Evolutionary conservation across 176 grass and related monocot genomes (phyloP).

Genomic region (Aegilops bicornis): DNA sequence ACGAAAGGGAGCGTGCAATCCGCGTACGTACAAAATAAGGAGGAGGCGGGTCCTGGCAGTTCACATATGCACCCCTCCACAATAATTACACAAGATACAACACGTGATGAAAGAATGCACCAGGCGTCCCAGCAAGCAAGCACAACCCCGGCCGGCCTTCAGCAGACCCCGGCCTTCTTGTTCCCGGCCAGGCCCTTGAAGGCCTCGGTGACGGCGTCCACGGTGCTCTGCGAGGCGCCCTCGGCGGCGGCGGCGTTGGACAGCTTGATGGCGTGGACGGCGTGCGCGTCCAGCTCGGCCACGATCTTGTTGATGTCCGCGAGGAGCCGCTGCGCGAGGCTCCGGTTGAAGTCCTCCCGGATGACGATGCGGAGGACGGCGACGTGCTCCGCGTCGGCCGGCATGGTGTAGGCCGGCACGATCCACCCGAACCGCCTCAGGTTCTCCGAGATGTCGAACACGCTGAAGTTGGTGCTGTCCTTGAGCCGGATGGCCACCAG

Average conservation of each 20-base stretch:
- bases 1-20: not conserved
- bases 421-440: conserved; percentile 81
- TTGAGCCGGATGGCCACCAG: conserved; percentile 75
- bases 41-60: not conserved
- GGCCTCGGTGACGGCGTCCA: conserved; percentile 34
- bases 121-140: not conserved
- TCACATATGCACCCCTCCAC: not conserved
- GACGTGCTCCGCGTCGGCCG: conserved; percentile 54
- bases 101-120: not conserved
- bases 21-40: not conserved
- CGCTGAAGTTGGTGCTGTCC: conserved; percentile 47
- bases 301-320: conserved; percentile 50
- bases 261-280: conserved; percentile 14
- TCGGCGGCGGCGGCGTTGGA: not conserved
- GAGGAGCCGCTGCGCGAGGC: conserved; percentile 61
- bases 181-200: conserved; percentile 23
- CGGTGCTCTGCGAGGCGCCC: not conserved
- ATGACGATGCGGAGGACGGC: conserved; percentile 76
- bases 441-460: conserved; percentile 66
- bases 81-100: not conserved
- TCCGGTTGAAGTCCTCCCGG: conserved; percentile 77
- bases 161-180: conserved; percentile 45
- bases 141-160: conserved; percentile 15
- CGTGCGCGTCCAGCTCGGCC: conserved; percentile 43
- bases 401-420: conserved; percentile 85